These are phyloP conservation scores for Russula compacta DNA, from an alignment of 768 basidiomycete species.

Conservation along the genomic window DNA sequence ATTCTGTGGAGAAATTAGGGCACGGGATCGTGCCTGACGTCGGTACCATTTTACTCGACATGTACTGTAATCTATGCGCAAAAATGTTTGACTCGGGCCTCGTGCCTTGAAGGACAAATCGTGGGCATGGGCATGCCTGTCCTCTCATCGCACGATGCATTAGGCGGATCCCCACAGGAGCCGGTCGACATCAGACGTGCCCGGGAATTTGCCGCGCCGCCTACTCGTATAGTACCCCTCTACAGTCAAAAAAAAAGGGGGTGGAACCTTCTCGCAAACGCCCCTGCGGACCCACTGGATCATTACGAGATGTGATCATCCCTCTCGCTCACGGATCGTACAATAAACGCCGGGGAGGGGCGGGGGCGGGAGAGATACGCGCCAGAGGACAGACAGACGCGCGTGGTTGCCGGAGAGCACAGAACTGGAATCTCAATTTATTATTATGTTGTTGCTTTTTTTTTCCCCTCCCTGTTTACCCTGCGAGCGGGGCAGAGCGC, in stretches of 20 bases:
- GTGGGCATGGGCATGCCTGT: background rate
- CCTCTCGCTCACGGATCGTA: background rate
- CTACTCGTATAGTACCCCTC: background rate
- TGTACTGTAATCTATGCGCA: background rate
- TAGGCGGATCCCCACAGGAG: slow-evolving; percentile 5
- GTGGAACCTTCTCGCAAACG: background rate
- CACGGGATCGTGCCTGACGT: background rate
- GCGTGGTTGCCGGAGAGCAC: background rate
- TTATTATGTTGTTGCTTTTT: background rate
- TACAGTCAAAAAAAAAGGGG: background rate
- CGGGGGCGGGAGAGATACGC: background rate
- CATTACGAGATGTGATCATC: slow-evolving; percentile 1
- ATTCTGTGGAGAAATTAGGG: background rate
- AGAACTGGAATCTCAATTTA: background rate
- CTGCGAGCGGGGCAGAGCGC: background rate
- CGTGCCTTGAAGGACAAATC: background rate
- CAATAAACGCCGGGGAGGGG: background rate
- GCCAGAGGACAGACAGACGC: background rate
- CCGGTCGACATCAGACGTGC: background rate
- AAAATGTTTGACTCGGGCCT: background rate
- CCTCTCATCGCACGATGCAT: background rate
- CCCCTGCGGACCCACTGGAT: background rate
- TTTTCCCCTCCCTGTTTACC: background rate
- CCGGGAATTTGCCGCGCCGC: background rate
- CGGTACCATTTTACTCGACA: background rate